A percentile compares a stretch with the other conserved stretches of the same genome.
phyloP scores from a whole-genome alignment of 2,329 filamentous ascomycete species.

The Talaromyces atroroseus region DNA sequence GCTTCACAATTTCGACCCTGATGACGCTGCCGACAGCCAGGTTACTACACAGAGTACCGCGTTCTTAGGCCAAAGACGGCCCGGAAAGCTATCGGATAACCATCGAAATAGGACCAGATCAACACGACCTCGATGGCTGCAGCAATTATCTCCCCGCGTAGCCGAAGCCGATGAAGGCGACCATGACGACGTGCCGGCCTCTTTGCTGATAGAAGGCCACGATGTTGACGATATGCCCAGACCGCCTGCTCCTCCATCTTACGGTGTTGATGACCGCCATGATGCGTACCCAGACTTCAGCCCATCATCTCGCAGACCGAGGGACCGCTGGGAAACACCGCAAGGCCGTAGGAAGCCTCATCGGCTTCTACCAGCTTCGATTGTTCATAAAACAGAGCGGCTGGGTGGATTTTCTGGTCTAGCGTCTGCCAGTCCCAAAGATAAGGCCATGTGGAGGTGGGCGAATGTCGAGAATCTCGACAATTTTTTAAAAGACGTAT shows the following conservation, averaged over 20 bases:
- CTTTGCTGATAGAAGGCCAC: conserved; percentile 54
- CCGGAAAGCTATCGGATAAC: conserved; percentile 17
- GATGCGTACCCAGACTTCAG: conserved; percentile 27
- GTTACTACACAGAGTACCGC: conserved; percentile 41
- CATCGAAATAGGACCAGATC: conserved; percentile 22
- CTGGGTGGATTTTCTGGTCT: conserved; percentile 29
- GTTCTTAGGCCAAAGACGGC: conserved; percentile 30
- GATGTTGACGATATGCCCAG: conserved; percentile 33
- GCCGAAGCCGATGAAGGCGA: conserved; percentile 49
- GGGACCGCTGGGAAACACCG: conserved; percentile 49
- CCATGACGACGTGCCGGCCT: conserved; percentile 60
- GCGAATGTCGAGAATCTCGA: conserved; percentile 87
- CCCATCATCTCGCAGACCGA: conserved; percentile 38
- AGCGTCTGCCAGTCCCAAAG: conserved; percentile 54
- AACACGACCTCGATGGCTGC: conserved; percentile 30
- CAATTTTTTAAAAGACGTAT: conserved; percentile 78
- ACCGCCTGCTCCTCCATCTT: conserved; percentile 36
- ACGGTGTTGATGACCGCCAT: conserved; percentile 17
- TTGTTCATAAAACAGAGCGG: conserved; percentile 22
- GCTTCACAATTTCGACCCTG: conserved; percentile 54
- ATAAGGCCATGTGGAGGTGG: conserved; percentile 87
- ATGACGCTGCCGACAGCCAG: conserved; percentile 48
- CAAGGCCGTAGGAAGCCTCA: conserved; percentile 29
- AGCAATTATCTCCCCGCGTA: conserved; percentile 21
- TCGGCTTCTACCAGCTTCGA: conserved; percentile 16